phyloP scores from a whole-genome alignment of 208 protist genomes.

The Acanthamoeba lenticulata region DNA sequence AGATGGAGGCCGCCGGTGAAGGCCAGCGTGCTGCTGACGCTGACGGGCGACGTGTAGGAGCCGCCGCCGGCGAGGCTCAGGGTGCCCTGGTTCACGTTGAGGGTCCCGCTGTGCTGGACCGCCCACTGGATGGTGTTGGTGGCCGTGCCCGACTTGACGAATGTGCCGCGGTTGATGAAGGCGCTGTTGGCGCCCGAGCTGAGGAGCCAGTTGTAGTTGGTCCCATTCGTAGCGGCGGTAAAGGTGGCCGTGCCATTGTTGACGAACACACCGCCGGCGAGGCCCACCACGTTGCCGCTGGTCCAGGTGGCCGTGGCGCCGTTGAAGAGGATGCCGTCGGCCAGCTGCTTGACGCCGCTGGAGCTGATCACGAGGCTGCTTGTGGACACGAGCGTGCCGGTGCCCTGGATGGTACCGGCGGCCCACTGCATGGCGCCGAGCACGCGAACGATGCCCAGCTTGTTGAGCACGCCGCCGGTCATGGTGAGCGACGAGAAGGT shows the following conservation, averaged over 20 bases:
- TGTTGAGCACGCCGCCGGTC: conserved; percentile 19
- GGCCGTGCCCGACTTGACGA: neutral
- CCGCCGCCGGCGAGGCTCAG: conserved; percentile 29
- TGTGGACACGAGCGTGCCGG: neutral
- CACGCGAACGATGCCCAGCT: conserved; percentile 9
- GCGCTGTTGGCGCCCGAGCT: neutral
- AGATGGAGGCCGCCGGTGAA: neutral
- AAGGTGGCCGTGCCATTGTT: conserved; percentile 55
- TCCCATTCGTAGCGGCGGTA: neutral
- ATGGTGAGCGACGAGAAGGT: neutral
- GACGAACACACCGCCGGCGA: conserved; percentile 34
- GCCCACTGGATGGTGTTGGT: neutral
- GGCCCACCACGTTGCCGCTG: neutral
- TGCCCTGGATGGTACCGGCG: conserved; percentile 19
- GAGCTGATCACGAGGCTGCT: neutral
- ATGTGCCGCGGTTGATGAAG: neutral
- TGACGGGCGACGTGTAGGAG: neutral
- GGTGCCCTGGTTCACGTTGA: neutral
- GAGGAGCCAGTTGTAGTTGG: conserved; percentile 12
- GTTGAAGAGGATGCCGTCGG: conserved; percentile 58
- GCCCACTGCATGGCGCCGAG: conserved; percentile 32
- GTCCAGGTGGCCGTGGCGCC: neutral
- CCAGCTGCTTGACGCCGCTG: neutral
- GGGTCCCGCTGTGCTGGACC: neutral
- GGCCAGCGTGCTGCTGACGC: neutral